phyloP scores from a whole-genome alignment of 2,329 filamentous ascomycete genomes.

The Colletotrichum theobromicola region DNA sequence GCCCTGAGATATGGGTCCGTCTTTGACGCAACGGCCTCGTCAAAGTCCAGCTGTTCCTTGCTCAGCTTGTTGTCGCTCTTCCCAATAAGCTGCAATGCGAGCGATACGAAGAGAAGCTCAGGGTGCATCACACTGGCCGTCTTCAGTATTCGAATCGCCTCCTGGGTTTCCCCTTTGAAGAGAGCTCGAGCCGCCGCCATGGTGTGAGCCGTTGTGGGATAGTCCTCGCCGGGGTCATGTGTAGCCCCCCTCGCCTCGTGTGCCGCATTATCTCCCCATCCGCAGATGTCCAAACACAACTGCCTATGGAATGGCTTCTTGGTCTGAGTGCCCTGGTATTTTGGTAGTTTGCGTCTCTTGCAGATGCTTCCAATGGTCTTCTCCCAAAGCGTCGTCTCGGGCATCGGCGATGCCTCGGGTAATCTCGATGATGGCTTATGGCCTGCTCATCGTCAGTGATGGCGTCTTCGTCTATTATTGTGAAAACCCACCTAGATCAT shows the following conservation, averaged over 20 bases:
- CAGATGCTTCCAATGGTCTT: conserved; percentile 68
- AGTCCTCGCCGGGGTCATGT: conserved; percentile 49
- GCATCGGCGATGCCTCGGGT: conserved; percentile 45
- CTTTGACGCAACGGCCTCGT: conserved; percentile 64
- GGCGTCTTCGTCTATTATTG: neutral
- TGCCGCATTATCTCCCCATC: conserved; percentile 66
- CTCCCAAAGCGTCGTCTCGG: conserved; percentile 62
- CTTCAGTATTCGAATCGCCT: conserved; percentile 74
- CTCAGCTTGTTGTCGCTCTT: conserved; percentile 49
- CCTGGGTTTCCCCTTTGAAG: conserved; percentile 72
- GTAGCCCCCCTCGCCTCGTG: conserved; percentile 17
- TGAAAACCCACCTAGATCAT: conserved; percentile 63
- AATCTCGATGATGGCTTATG: conserved; percentile 54
- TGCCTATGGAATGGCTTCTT: conserved; percentile 73
- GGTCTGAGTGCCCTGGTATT: conserved; percentile 68
- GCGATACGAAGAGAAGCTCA: conserved; percentile 71
- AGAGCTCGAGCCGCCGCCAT: conserved; percentile 79
- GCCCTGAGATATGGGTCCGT: conserved; percentile 82
- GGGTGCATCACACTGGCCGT: conserved; percentile 66
- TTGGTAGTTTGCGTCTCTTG: conserved; percentile 64
- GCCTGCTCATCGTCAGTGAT: conserved; percentile 40
- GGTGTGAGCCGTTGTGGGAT: conserved; percentile 65
- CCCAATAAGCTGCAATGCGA: conserved; percentile 69
- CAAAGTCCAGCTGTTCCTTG: conserved; percentile 61
- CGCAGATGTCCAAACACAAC: conserved; percentile 76